phyloP scores from a whole-genome alignment of 768 basidiomycete genomes.

The Panaeolus cyanescens region DNA sequence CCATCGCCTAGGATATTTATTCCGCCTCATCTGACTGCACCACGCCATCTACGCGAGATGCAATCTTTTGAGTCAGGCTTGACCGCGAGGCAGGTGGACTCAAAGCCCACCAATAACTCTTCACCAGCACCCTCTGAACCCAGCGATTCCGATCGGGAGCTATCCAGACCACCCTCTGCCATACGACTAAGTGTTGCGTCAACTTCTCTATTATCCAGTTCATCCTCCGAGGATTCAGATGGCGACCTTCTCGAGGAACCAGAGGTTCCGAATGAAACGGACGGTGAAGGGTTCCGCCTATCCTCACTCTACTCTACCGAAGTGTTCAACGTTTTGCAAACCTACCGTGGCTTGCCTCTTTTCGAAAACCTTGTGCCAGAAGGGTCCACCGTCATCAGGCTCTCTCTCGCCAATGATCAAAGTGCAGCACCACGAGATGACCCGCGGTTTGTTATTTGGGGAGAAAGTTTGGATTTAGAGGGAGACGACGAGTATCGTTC shows the following conservation, averaged over 20 bases:
- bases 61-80: constrained; percentile 85
- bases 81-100: constrained; percentile 64
- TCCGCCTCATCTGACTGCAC: constrained; percentile 42
- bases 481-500: constrained; percentile 32
- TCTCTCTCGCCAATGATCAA: constrained; percentile 68
- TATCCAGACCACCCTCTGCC: constrained; percentile 29
- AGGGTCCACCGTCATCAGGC: constrained; percentile 70
- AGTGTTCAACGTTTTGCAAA: constrained; percentile 82
- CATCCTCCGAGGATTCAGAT: constrained; percentile 6
- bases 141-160: constrained; percentile 14
- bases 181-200: constrained; percentile 24
- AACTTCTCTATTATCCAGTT: constrained; percentile 4
- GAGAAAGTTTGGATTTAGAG: constrained; percentile 46
- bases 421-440: constrained; percentile 80
- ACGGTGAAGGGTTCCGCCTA: constrained; percentile 42
- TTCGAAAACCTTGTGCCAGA: constrained; percentile 66
- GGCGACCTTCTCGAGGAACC: constrained; percentile 2
- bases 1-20: constrained; percentile 46
- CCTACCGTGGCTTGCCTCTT: constrained; percentile 73
- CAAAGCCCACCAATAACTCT: constrained; percentile 13
- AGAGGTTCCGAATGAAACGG: constrained; percentile 10
- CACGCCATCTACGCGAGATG: constrained; percentile 75
- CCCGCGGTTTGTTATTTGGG: constrained; percentile 93
- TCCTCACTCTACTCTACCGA: constrained; percentile 71
- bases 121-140: constrained; percentile 17